Percentiles rank a stretch among this genome's conserved stretches.
Evolutionary conservation across 306 rosid species (phyloP).

Genomic region (Sphenostylis stenocarpa): DNA sequence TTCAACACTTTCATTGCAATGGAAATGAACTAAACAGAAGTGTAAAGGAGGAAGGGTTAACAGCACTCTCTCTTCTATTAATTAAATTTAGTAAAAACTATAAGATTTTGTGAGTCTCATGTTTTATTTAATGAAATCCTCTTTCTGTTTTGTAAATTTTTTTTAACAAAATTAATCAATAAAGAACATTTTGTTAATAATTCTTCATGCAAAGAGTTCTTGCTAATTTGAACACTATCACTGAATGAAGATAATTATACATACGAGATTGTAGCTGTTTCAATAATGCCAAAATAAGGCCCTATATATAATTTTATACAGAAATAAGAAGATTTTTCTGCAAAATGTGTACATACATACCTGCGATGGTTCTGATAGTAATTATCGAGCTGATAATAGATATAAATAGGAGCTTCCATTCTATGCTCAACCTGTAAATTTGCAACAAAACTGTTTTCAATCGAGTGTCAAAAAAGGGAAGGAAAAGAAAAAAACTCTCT

Average conservation of each 20-base stretch:
- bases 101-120: too few species aligned
- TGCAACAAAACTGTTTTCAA: conserved; percentile 16
- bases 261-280: neutral
- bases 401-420: conserved; percentile 73
- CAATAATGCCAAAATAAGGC: neutral
- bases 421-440: conserved; percentile 57
- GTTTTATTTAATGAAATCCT: too few species aligned
- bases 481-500: neutral
- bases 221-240: neutral
- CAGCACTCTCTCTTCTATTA: too few species aligned
- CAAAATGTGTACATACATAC: conserved; percentile 25
- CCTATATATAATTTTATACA: neutral
- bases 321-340: neutral
- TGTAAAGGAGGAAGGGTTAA: neutral
- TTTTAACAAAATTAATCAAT: too few species aligned
- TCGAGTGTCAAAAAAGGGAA: neutral
- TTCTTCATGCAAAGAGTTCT: neutral
- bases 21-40: neutral
- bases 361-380: conserved; percentile 92
- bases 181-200: too few species aligned
- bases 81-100: too few species aligned
- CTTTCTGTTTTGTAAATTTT: too few species aligned
- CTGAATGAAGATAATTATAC: neutral
- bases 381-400: conserved; percentile 84
- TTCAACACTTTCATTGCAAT: neutral